Evolutionary conservation across 495 filamentous ascomycete genomes (phyloP), one percentile per base, ranked within the genome.

Genomic region (Darksidea phi): DNA sequence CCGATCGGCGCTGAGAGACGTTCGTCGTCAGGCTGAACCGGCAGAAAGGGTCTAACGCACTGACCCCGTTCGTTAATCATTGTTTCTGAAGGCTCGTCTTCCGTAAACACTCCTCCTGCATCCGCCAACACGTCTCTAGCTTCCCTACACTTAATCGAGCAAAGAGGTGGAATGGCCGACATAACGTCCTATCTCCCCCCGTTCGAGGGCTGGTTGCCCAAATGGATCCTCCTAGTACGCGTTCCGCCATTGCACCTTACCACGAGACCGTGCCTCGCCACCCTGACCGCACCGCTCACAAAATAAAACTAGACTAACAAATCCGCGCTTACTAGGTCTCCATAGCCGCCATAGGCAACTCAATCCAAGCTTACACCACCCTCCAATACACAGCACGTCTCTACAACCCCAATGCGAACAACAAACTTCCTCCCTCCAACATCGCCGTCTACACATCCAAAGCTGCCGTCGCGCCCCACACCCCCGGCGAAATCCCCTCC

Each of bases 301-400:
- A 17, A 12, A 1, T 13, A 28, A 28, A 46, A 52, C 65, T 61
- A 56, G 47, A 65, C 57, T 68, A 47, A 64, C 34, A 48, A n/a
- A n/a, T n/a, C 20, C 36, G 10, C 21, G 23, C 38, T 21, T 36
- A 5, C 6, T 64, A 94, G 89, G 79, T 93, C 66, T 88, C 88
- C 48, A 69, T 88, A 45, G 78, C 93, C 48, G 87, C 93, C 57
- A 75, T 90, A 49, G 84, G 80, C 67, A 97, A 97, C 79, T 85
- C 82, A 21, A 63, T 92, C 66, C 92, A 96, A 76, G 82, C 88
- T 71, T 94, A 91, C 77, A 51, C 72, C 18, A 93, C 90, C 3
- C 74, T 88, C 8, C 73, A 80, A 68, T 90, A 87, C 74, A 90
- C 90, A 10, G 80, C 80, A 1, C 85, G 88, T 67, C 82, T 97